These are phyloP conservation scores for Nymphaea thermarum DNA, from an alignment of 164 flowering plant genomes.

Conservation along the genomic window DNA sequence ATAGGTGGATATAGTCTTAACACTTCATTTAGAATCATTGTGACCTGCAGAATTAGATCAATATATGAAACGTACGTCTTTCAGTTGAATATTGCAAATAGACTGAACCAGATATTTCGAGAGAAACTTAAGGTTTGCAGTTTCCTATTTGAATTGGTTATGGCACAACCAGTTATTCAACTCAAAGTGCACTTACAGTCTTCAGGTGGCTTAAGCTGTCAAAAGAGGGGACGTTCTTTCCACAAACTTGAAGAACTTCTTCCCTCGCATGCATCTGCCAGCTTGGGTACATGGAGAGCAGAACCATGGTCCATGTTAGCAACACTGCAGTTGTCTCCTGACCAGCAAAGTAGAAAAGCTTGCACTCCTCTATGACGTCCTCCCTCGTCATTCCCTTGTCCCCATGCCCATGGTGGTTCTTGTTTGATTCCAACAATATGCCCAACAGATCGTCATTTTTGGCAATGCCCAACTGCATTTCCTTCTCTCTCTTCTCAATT, in stretches of 20 bases:
- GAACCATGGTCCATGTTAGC: slow-evolving; percentile 12
- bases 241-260: slow-evolving; percentile 23
- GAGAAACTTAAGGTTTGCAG: background rate
- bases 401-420: slow-evolving; percentile 16
- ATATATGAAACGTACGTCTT: background rate
- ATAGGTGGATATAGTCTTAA: background rate
- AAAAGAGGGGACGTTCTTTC: slow-evolving; percentile 16
- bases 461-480: slow-evolving; percentile 8
- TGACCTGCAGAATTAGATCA: background rate
- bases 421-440: slow-evolving; percentile 32
- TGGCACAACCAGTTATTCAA: background rate
- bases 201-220: slow-evolving; percentile 34
- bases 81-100: too few relatives aligned
- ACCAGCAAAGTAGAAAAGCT: slow-evolving; percentile 12
- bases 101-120: background rate
- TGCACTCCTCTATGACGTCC: slow-evolving; percentile 11
- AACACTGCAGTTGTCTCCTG: slow-evolving; percentile 10
- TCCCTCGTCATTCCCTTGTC: slow-evolving; percentile 27
- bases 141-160: background rate
- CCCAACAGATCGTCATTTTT: slow-evolving; percentile 32
- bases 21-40: background rate
- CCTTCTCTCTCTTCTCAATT: slow-evolving; percentile 24
- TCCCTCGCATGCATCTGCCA: slow-evolving; percentile 10
- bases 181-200: slow-evolving; percentile 23
- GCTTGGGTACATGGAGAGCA: slow-evolving; percentile 5